These are phyloP conservation scores for Podosphaera fusca DNA, from an alignment of 2,329 filamentous ascomycete genomes.

Conservation along the genomic window DNA sequence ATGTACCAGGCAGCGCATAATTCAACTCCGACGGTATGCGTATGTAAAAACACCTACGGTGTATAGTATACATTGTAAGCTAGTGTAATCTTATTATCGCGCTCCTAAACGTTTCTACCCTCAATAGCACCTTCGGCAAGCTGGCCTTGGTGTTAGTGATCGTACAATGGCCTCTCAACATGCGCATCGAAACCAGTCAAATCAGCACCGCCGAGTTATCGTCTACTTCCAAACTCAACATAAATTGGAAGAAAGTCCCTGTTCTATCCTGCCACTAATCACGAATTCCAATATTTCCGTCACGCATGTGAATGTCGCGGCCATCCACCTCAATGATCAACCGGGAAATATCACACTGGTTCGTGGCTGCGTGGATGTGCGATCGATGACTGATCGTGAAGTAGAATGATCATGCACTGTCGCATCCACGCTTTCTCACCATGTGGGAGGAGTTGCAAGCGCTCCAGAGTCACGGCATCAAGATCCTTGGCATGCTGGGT, in stretches of 20 bases:
- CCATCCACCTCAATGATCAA: constrained; percentile 56
- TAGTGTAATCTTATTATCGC: too few species aligned
- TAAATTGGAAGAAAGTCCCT: constrained; percentile 25
- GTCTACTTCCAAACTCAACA: constrained; percentile 45
- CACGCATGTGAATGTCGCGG: constrained; percentile 71
- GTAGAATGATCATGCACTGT: constrained; percentile 49
- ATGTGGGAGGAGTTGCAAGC: constrained; percentile 59
- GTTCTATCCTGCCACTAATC: constrained; percentile 32
- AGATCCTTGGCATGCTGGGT: constrained; percentile 68
- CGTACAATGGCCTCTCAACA: neutral
- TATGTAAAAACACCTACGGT: too few species aligned
- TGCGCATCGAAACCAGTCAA: neutral
- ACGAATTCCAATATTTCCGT: constrained; percentile 29
- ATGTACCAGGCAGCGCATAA: too few species aligned
- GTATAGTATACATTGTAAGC: too few species aligned
- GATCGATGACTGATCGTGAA: constrained; percentile 17
- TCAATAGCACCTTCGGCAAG: too few species aligned
- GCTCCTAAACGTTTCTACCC: too few species aligned
- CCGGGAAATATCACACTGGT: constrained; percentile 23
- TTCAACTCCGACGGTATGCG: too few species aligned
- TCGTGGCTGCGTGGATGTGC: constrained; percentile 22
- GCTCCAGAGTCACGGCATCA: constrained; percentile 51
- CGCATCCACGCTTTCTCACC: constrained; percentile 40
- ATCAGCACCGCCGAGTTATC: constrained; percentile 18
- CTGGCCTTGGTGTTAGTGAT: too few species aligned